These are phyloP conservation scores for Pythium aphanidermatum DNA, from an alignment of 352 stramenopile species.

Conservation along the genomic window DNA sequence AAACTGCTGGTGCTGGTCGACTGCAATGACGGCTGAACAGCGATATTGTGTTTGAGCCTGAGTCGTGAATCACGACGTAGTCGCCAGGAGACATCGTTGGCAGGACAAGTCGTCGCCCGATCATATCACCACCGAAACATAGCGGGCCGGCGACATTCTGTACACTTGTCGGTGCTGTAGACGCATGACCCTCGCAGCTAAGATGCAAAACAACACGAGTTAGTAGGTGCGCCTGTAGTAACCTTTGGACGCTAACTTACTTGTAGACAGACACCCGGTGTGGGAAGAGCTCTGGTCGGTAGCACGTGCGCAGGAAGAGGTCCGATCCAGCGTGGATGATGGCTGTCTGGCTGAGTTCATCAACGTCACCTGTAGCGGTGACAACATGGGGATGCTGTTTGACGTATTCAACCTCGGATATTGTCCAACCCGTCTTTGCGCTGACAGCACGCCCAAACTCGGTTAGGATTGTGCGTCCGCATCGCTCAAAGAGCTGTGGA, in stretches of 20 bases:
- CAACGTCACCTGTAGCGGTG: conserved; percentile 4
- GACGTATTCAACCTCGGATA: conserved; percentile 88
- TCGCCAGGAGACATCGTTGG: conserved; percentile 62
- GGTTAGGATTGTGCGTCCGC: conserved; percentile 78
- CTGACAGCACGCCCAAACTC: conserved; percentile 88
- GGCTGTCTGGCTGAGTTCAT: conserved; percentile 49
- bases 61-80: conserved; percentile 85
- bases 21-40: conserved; percentile 88
- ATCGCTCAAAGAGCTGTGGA: conserved; percentile 80
- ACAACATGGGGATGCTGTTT: conserved; percentile 50
- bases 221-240: too few relatives aligned
- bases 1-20: conserved; percentile 71
- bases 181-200: conserved; percentile 42
- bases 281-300: conserved; percentile 68
- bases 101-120: conserved; percentile 52
- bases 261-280: conserved; percentile 82
- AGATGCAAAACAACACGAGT: conserved; percentile 1
- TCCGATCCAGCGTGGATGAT: conserved; percentile 89
- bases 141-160: conserved; percentile 89
- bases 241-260: too few relatives aligned
- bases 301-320: conserved; percentile 85
- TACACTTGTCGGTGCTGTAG: conserved; percentile 26
- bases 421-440: conserved; percentile 80
- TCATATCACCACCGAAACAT: conserved; percentile 89
- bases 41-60: conserved; percentile 84